phyloP scores from a whole-genome alignment of 352 stramenopile species.

The Phytophthora nicotianae region DNA sequence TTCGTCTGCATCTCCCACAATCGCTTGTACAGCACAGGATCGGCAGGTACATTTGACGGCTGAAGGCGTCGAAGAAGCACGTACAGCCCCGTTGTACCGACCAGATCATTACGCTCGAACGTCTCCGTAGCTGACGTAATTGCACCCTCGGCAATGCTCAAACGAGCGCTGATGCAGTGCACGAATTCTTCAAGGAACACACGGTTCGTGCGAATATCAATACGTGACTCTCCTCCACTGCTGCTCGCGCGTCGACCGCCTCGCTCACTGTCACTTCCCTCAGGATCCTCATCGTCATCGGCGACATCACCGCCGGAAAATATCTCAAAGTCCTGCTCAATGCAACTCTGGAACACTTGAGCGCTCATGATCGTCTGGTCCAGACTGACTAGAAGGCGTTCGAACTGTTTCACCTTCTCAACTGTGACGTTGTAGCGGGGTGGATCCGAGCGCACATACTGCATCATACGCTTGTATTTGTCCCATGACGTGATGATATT shows the following conservation, averaged over 20 bases:
- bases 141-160: constrained; percentile 63
- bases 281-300: constrained; percentile 67
- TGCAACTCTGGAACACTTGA: constrained; percentile 87
- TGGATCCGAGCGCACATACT: constrained; percentile 86
- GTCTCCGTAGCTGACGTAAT: constrained; percentile 90
- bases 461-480: constrained; percentile 93
- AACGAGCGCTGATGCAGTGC: constrained; percentile 77
- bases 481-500: constrained; percentile 88
- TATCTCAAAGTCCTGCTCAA: constrained; percentile 90
- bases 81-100: constrained; percentile 91
- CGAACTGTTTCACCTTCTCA: constrained; percentile 86
- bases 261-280: constrained; percentile 60
- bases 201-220: constrained; percentile 84
- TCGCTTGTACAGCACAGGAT: constrained; percentile 89
- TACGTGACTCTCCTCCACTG: constrained; percentile 71
- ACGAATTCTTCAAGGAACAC: constrained; percentile 90
- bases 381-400: constrained; percentile 84
- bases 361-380: constrained; percentile 91
- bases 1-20: constrained; percentile 91
- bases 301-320: constrained; percentile 66
- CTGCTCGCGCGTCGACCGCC: constrained; percentile 49
- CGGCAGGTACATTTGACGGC: constrained; percentile 80
- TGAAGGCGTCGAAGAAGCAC: constrained; percentile 87
- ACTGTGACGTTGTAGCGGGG: constrained; percentile 83
- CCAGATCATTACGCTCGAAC: constrained; percentile 85